Percentiles rank a stretch among this genome's conserved stretches.
These are phyloP conservation scores for Mrakiaceae sp. DNA, from an alignment of 1,284 basidiomycete species.

Conservation along the genomic window DNA sequence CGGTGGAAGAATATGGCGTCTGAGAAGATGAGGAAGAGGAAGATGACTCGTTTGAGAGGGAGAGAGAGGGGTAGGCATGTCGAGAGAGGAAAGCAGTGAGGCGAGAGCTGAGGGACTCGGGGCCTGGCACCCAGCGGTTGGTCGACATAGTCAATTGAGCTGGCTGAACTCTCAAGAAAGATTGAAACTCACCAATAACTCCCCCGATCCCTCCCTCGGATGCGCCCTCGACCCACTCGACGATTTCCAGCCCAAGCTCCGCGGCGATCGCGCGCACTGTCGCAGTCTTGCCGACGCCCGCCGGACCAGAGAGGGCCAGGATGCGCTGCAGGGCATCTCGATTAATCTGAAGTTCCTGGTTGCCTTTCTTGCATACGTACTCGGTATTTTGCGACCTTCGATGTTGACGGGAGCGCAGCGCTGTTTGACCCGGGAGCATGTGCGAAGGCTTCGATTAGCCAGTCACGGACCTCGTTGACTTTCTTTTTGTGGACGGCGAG, in stretches of 20 bases:
- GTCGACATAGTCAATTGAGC: too few species aligned
- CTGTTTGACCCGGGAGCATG: conserved; percentile 38
- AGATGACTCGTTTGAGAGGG: conserved; percentile 31
- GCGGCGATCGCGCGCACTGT: conserved; percentile 62
- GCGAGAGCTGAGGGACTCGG: conserved; percentile 57
- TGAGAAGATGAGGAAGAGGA: conserved; percentile 22
- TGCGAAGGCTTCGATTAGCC: conserved; percentile 73
- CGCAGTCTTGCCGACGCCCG: conserved; percentile 83
- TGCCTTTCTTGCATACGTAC: conserved; percentile 39
- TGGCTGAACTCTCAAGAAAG: too few species aligned
- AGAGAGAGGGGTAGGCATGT: conserved; percentile 50
- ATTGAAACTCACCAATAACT: conserved; percentile 20
- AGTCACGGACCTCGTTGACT: conserved; percentile 68
- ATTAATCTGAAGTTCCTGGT: background rate
- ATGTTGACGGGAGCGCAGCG: conserved; percentile 10
- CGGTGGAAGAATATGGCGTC: conserved; percentile 18
- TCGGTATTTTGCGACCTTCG: conserved; percentile 54
- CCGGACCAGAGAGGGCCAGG: conserved; percentile 73
- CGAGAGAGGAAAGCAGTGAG: conserved; percentile 68
- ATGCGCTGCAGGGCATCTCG: conserved; percentile 49
- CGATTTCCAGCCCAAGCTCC: conserved; percentile 65
- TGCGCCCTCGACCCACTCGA: conserved; percentile 61
- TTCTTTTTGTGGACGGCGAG: conserved; percentile 83
- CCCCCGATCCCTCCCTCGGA: conserved; percentile 31
- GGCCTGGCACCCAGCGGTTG: conserved; percentile 29